Conservation (phyloP, 2,329 filamentous ascomycete genomes). For the Albophoma yamanashiensis region DNA sequence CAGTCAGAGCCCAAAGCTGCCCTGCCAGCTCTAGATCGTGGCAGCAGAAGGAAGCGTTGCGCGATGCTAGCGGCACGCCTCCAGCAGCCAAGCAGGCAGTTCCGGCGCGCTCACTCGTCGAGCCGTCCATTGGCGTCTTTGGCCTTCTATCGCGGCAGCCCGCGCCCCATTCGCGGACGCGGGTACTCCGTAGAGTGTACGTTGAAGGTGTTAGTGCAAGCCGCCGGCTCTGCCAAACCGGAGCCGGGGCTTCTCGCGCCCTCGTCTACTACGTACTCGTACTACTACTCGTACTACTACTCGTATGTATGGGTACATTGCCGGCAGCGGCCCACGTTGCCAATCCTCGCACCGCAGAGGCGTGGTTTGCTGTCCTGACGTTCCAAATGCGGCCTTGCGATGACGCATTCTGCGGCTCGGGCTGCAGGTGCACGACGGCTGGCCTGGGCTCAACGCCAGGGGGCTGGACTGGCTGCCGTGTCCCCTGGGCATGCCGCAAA, state of each 20-base stretch:
- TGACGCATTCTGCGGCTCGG: background rate
- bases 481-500: background rate
- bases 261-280: too few species aligned
- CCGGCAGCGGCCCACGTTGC: background rate
- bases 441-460: too few species aligned
- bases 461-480: background rate
- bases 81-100: background rate
- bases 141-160: background rate
- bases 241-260: background rate
- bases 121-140: background rate
- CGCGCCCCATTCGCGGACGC: too few species aligned
- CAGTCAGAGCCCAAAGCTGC: conserved; percentile 3
- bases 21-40: background rate
- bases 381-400: background rate
- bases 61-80: background rate
- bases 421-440: background rate
- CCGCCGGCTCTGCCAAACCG: background rate
- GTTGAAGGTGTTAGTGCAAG: background rate
- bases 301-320: background rate
- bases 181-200: background rate
- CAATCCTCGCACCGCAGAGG: background rate
- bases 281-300: too few species aligned
- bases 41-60: background rate
- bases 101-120: background rate
- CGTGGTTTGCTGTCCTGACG: background rate